A percentile compares a stretch with the other conserved stretches of the same genome.
These are phyloP conservation scores for Murraya paniculata DNA, from an alignment of 345 rosid species.

Conservation along the genomic window DNA sequence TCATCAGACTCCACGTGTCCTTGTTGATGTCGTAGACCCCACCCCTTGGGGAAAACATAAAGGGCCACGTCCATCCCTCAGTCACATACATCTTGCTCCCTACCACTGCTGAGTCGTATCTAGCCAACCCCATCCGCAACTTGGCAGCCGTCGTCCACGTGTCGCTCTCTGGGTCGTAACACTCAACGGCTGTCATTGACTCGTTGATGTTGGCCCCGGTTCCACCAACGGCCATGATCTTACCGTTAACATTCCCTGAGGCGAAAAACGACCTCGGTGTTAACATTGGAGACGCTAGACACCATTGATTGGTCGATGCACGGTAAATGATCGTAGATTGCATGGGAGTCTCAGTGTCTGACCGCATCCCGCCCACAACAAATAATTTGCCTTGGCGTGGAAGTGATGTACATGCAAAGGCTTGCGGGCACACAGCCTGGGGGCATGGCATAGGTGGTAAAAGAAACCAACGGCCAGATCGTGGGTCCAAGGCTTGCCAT, in stretches of 20 bases:
- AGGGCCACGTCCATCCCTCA: conserved; percentile 91
- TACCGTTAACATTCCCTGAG: conserved; percentile 40
- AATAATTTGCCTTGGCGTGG: conserved; percentile 60
- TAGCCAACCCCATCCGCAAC: conserved; percentile 36
- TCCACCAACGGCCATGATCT: conserved; percentile 65
- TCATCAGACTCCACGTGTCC: conserved; percentile 65
- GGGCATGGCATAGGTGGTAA: conserved; percentile 64
- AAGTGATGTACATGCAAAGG: conserved; percentile 57
- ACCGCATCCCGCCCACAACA: conserved; percentile 61
- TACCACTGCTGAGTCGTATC: conserved; percentile 70
- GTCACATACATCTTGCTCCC: conserved; percentile 50
- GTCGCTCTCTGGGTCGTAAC: conserved; percentile 45
- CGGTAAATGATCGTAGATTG: conserved; percentile 40
- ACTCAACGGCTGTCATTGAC: conserved; percentile 44
- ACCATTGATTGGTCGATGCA: conserved; percentile 57
- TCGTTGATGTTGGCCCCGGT: conserved; percentile 29
- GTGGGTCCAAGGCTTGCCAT: conserved; percentile 69
- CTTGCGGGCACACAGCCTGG: conserved; percentile 39
- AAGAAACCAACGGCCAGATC: conserved; percentile 59
- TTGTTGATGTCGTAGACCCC: conserved; percentile 39
- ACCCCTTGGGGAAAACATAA: conserved; percentile 56
- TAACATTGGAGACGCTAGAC: conserved; percentile 50
- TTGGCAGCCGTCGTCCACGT: conserved; percentile 43
- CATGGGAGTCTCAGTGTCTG: conserved; percentile 36
- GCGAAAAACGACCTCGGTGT: conserved; percentile 51